phyloP scores from a whole-genome alignment of 2,329 filamentous ascomycete genomes.

The Aspergillus niger region DNA sequence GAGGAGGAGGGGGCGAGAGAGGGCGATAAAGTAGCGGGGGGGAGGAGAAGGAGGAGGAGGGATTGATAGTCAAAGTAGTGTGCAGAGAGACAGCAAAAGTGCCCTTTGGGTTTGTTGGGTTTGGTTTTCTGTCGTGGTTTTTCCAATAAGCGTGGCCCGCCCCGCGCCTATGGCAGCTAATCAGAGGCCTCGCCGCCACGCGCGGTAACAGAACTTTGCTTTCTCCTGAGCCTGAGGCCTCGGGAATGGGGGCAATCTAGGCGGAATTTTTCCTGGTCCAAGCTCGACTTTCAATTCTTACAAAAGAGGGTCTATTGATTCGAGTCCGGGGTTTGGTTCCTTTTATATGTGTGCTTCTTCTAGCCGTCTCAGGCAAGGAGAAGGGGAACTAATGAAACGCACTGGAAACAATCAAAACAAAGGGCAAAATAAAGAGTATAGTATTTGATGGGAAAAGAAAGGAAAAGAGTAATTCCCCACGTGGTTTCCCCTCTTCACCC shows the following conservation, averaged over 20 bases:
- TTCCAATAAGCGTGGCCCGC: slow-evolving; percentile 26
- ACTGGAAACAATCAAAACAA: too few species aligned
- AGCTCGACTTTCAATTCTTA: not conserved
- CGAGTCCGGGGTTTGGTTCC: not conserved
- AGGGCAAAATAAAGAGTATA: too few species aligned
- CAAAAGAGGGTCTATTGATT: not conserved
- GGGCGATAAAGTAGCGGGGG: slow-evolving; percentile 15
- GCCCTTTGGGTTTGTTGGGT: slow-evolving; percentile 27
- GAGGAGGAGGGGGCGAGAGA: slow-evolving; percentile 16
- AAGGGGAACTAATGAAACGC: not conserved
- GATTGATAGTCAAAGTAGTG: slow-evolving; percentile 11
- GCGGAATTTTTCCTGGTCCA: not conserved
- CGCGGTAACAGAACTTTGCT: slow-evolving; percentile 28
- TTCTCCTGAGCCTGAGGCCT: slow-evolving; percentile 2
- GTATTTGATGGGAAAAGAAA: not conserved
- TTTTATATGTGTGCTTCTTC: not conserved
- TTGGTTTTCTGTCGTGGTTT: slow-evolving; percentile 29
- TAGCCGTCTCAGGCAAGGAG: not conserved
- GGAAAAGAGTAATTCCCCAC: slow-evolving; percentile 8
- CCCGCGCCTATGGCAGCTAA: slow-evolving; percentile 30
- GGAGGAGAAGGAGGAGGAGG: slow-evolving; percentile 12
- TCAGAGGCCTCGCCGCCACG: slow-evolving; percentile 26
- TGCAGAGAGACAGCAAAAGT: slow-evolving; percentile 18
- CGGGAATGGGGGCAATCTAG: not conserved
- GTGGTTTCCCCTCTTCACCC: slow-evolving; percentile 7